These are phyloP conservation scores for Alternaria dauci DNA, from an alignment of 2,329 filamentous ascomycete genomes.

Conservation along the genomic window DNA sequence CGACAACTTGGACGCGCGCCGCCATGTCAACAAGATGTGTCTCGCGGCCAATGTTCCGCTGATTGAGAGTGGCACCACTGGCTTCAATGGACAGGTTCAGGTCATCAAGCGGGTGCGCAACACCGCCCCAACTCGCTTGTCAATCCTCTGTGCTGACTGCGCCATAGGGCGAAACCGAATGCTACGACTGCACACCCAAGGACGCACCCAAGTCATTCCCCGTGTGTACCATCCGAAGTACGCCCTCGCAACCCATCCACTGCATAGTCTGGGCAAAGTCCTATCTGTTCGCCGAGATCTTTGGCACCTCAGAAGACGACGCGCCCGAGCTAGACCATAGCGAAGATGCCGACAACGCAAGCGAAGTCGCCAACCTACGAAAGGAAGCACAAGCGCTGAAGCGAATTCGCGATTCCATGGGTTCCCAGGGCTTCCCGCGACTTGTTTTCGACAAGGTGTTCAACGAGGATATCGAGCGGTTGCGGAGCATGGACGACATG, in stretches of 20 bases:
- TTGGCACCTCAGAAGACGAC: constrained; percentile 89
- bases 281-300: constrained; percentile 93
- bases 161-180: constrained; percentile 77
- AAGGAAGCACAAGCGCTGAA: constrained; percentile 85
- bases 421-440: constrained; percentile 76
- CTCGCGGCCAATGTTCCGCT: constrained; percentile 87
- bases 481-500: constrained; percentile 92
- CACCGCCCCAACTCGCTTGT: neutral
- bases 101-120: constrained; percentile 79
- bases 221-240: constrained; percentile 96
- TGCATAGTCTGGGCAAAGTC: constrained; percentile 99
- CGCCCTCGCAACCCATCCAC: constrained; percentile 94
- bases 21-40: constrained; percentile 98
- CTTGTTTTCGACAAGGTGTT: constrained; percentile 95
- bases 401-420: constrained; percentile 81
- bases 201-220: constrained; percentile 91
- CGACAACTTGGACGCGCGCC: constrained; percentile 91
- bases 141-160: constrained; percentile 7
- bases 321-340: constrained; percentile 80
- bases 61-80: constrained; percentile 96
- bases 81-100: constrained; percentile 97
- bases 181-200: constrained; percentile 94
- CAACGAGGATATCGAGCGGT: constrained; percentile 79
- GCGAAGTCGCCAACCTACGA: constrained; percentile 87
- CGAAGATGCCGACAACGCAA: constrained; percentile 80